Percentiles rank a stretch among this genome's conserved stretches.
Evolutionary conservation across 2,329 filamentous ascomycete species (phyloP).

Genomic region (Ceratocystis cacaofunesta): DNA sequence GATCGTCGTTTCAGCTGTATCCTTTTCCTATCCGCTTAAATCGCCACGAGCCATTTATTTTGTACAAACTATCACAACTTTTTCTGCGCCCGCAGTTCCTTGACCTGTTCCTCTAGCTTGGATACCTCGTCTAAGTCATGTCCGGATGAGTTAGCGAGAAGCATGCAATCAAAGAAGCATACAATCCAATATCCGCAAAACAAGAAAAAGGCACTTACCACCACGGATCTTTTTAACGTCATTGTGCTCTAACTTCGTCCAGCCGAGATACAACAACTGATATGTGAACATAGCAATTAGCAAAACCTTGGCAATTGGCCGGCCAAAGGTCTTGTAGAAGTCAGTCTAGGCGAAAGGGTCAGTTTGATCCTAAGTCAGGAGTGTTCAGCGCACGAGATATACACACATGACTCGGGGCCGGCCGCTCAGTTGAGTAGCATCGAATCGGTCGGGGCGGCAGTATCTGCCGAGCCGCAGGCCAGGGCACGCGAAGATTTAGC

Average conservation of each 20-base stretch:
- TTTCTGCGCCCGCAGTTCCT: constrained; percentile 8
- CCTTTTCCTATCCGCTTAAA: too few relatives aligned
- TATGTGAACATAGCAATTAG: constrained; percentile 65
- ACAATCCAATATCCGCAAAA: not conserved
- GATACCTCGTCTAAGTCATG: not conserved
- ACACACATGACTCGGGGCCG: constrained; percentile 14
- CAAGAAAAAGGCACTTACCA: not conserved
- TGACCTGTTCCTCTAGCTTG: constrained; percentile 8
- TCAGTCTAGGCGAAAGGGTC: constrained; percentile 30
- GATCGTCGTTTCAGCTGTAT: too few relatives aligned
- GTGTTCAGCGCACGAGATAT: not conserved
- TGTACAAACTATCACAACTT: not conserved
- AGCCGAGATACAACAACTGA: constrained; percentile 59
- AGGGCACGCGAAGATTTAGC: not conserved
- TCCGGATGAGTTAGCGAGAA: not conserved
- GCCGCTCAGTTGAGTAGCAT: constrained; percentile 12
- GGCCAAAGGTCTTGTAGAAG: constrained; percentile 63
- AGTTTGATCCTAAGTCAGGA: not conserved
- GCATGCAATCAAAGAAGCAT: not conserved
- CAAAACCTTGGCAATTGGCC: constrained; percentile 59
- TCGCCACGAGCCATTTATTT: too few relatives aligned
- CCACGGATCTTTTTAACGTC: constrained; percentile 32
- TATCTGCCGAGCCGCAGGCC: not conserved
- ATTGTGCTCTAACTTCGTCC: constrained; percentile 58
- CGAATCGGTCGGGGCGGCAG: not conserved